Evolutionary conservation across 2,329 filamentous ascomycete species (phyloP), one percentile per base, ranked within the genome.

Genomic region (Decorospora gaudefroyi): DNA sequence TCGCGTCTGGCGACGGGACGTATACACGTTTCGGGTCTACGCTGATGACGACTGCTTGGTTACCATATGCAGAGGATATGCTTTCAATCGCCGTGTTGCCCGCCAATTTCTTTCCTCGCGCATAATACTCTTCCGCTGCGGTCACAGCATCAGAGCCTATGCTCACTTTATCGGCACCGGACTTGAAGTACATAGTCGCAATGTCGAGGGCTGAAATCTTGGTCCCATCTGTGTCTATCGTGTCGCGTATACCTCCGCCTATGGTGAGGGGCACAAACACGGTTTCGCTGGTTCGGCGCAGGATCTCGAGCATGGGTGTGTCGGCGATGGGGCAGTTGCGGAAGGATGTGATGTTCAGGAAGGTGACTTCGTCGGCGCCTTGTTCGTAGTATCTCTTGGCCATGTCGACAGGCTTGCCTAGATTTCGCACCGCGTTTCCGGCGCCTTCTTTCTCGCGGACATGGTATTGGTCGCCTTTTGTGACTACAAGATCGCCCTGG

Each of bases 401-500:
- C 82, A 99, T 88, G 55, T 96, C 90, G 34, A 99, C 91, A 1
- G 93, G 93, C 73, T 99, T 99, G 55, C 93, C 93, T 3, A 99
- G 79, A 71, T 99, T 99, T 53, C 93, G 85, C 23, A 99, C 91
- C 13, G 80, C 76, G 34, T 74, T 74, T 17, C 64, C 76, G 44
- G 77, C 76, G 10, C 74, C 77, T 15, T 77, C 76, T 73, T 96
- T 96, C 65, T 97, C 93, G 21, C 93, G 88, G 5, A 99, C 93
- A 64, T 99, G 93, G 74, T 99, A 99, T 71, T 97, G 92, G 72
- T 99, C 93, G 44, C 93, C 93, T 73, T 99, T 99, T 10, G 93
- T 99, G 25, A 99, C 93, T 0, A 99, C 93, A 7, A 99, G 78
- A 71, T 99, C 93, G 22, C 93, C 93, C 49, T 87, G 79, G 69